Percentiles rank a stretch among this genome's conserved stretches.
phyloP scores from a whole-genome alignment of 257 asterid species.

The Thymus quinquecostatus region DNA sequence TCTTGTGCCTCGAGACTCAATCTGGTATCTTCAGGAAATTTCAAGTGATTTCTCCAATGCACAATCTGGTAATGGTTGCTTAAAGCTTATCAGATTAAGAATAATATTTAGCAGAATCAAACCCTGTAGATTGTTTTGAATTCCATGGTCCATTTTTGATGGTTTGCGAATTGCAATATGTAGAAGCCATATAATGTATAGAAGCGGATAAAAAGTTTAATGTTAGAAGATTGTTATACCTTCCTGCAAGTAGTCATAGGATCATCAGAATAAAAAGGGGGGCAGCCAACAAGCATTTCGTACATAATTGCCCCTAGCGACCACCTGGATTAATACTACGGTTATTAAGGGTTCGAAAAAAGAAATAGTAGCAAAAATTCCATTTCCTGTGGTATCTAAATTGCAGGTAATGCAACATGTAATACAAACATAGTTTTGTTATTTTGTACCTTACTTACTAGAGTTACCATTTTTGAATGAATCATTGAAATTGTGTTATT shows the following conservation, averaged over 20 bases:
- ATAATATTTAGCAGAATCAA: background rate
- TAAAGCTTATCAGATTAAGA: slow-evolving; percentile 27
- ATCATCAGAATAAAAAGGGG: slow-evolving; percentile 70
- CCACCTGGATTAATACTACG: slow-evolving; percentile 55
- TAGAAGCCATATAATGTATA: background rate
- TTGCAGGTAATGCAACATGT: slow-evolving; percentile 16
- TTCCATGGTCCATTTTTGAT: background rate
- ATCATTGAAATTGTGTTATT: background rate
- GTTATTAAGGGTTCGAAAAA: slow-evolving; percentile 23
- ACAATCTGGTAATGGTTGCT: slow-evolving; percentile 68
- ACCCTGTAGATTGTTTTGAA: background rate
- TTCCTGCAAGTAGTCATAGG: slow-evolving; percentile 68
- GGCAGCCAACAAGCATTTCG: slow-evolving; percentile 73
- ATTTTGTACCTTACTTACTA: background rate
- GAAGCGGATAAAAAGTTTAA: slow-evolving; percentile 14
- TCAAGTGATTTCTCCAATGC: slow-evolving; percentile 93
- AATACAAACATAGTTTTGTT: slow-evolving; percentile 12
- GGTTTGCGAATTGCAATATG: background rate
- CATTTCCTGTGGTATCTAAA: slow-evolving; percentile 18
- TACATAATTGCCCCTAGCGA: slow-evolving; percentile 72
- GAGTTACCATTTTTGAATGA: background rate
- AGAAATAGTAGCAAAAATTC: background rate
- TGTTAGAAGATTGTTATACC: slow-evolving; percentile 41
- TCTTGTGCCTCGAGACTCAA: slow-evolving; percentile 85
- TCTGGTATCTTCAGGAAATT: slow-evolving; percentile 76